A percentile compares a stretch with the other conserved stretches of the same genome.
These are phyloP conservation scores for Trifolium repens DNA, from an alignment of 306 rosid genomes.

Conservation along the genomic window DNA sequence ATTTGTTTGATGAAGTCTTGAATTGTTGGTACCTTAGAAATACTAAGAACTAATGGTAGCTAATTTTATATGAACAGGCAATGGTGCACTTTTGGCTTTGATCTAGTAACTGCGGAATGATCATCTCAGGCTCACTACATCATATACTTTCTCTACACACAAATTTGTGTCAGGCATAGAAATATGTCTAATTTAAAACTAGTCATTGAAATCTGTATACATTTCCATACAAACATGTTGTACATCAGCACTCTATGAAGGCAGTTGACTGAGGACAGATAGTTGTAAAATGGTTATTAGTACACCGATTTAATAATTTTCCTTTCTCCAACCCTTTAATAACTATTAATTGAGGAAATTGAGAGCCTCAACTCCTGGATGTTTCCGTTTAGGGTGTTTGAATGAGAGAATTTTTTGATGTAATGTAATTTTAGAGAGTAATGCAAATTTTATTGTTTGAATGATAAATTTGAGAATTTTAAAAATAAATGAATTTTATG, in stretches of 20 bases:
- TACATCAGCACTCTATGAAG: conserved; percentile 40
- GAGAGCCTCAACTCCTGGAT: background rate
- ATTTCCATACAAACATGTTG: conserved; percentile 42
- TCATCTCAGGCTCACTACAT: conserved; percentile 27
- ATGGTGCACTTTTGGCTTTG: conserved; percentile 88
- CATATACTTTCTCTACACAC: conserved; percentile 32
- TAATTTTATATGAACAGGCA: conserved; percentile 71
- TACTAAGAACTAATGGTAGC: conserved; percentile 3
- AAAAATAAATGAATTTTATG: no score
- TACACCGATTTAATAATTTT: no score
- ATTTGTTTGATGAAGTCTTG: conserved; percentile 32
- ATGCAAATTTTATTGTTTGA: no score
- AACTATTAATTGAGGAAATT: background rate
- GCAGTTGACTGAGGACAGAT: background rate
- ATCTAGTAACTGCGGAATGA: conserved; percentile 44
- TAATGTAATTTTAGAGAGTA: no score
- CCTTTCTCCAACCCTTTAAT: no score
- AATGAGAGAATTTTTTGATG: no score
- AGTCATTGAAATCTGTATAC: conserved; percentile 30
- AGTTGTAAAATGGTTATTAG: no score
- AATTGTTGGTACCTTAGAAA: conserved; percentile 10
- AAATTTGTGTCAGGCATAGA: conserved; percentile 23
- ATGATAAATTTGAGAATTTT: no score
- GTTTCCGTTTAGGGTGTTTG: background rate
- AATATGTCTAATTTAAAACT: conserved; percentile 37